Evolutionary conservation across 495 filamentous ascomycete species (phyloP).

Genomic region (Penicillium coprophilum): DNA sequence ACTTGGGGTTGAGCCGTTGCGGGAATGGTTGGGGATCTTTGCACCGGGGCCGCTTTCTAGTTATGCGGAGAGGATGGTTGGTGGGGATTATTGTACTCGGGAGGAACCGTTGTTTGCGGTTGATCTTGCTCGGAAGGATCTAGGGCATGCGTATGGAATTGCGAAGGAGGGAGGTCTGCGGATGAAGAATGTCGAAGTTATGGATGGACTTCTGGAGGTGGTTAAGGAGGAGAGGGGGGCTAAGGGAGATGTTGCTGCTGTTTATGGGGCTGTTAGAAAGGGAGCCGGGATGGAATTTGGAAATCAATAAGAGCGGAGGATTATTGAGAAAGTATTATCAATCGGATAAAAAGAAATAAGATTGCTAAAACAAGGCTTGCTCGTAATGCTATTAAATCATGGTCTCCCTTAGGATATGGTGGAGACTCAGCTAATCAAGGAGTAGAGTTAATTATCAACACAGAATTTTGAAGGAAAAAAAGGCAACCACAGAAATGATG

Average conservation of each 20-base stretch:
- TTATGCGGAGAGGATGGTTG: slow-evolving; percentile 71
- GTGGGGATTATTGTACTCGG: slow-evolving; percentile 69
- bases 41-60: slow-evolving; percentile 57
- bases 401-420: slow-evolving; percentile 10
- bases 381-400: slow-evolving; percentile 11
- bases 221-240: slow-evolving; percentile 72
- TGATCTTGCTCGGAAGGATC: slow-evolving; percentile 83
- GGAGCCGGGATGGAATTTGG: slow-evolving; percentile 71
- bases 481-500: background rate
- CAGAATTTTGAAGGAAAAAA: slow-evolving; percentile 5
- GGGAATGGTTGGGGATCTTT: slow-evolving; percentile 63
- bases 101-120: slow-evolving; percentile 84
- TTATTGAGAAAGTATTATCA: background rate
- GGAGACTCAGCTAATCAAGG: slow-evolving; percentile 14
- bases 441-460: slow-evolving; percentile 24
- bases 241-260: slow-evolving; percentile 78
- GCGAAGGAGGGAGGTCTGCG: slow-evolving; percentile 61
- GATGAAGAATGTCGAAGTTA: slow-evolving; percentile 65
- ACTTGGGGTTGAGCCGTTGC: slow-evolving; percentile 66
- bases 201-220: slow-evolving; percentile 62
- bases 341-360: background rate
- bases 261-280: slow-evolving; percentile 75
- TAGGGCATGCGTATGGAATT: slow-evolving; percentile 67
- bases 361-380: background rate
- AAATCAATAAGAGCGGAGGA: slow-evolving; percentile 31